Conservation (phyloP, 2,329 filamentous ascomycete species). For the Ophiocordyceps sinensis region DNA sequence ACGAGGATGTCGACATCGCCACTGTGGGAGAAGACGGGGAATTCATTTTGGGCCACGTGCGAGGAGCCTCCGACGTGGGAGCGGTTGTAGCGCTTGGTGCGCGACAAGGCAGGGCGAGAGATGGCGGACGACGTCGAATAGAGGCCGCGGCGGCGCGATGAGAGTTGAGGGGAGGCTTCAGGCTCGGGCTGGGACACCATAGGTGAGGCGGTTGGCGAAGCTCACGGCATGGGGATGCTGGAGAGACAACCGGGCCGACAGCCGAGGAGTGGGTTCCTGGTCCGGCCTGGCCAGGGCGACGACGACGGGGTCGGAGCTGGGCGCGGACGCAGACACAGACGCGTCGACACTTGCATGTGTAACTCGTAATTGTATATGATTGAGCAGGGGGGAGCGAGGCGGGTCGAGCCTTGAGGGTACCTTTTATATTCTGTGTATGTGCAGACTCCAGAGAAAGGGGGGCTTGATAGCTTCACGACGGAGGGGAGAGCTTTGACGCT, state of each 20-base stretch:
- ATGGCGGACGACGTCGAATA: slow-evolving; percentile 34
- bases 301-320: too few species aligned
- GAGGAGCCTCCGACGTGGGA: slow-evolving; percentile 63
- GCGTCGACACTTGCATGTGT: too few species aligned
- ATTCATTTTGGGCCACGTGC: slow-evolving; percentile 71
- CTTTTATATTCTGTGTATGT: too few species aligned
- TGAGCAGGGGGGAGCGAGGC: too few species aligned
- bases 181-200: slow-evolving; percentile 52
- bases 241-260: background rate
- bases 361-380: too few species aligned
- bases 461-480: too few species aligned
- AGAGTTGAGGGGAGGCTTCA: slow-evolving; percentile 5
- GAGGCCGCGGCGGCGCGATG: slow-evolving; percentile 5
- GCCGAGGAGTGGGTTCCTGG: background rate
- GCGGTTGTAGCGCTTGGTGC: slow-evolving; percentile 59
- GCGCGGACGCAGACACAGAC: too few species aligned
- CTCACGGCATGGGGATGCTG: slow-evolving; percentile 1
- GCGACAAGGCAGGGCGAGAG: slow-evolving; percentile 43
- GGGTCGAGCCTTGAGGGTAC: too few species aligned
- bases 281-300: too few species aligned
- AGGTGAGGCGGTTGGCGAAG: slow-evolving; percentile 11
- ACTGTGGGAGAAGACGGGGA: slow-evolving; percentile 77
- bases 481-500: too few species aligned
- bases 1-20: slow-evolving; percentile 89
- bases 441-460: too few species aligned